These are phyloP conservation scores for Gossypium longicalyx DNA, from an alignment of 345 rosid genomes.

Conservation along the genomic window DNA sequence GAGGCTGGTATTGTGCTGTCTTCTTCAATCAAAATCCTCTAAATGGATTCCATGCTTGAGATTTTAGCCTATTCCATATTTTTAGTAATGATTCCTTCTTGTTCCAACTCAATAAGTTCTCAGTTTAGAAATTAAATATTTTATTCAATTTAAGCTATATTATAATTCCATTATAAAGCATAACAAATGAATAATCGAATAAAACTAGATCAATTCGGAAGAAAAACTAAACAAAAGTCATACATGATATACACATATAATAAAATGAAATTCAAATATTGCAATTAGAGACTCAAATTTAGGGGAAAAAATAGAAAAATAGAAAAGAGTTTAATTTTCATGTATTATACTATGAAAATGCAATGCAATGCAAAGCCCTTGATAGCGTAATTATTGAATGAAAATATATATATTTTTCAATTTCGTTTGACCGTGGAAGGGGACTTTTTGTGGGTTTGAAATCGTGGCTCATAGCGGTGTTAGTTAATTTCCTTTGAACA, in stretches of 20 bases:
- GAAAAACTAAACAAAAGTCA: too few relatives aligned
- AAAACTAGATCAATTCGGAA: too few relatives aligned
- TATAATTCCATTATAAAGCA: too few relatives aligned
- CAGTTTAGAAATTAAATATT: too few relatives aligned
- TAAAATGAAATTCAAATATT: too few relatives aligned
- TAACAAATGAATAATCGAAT: too few relatives aligned
- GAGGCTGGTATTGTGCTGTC: not conserved
- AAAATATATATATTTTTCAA: not conserved
- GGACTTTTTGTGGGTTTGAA: not conserved
- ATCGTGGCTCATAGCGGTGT: not conserved
- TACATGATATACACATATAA: too few relatives aligned
- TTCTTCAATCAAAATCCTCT: not conserved
- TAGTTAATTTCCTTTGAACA: not conserved
- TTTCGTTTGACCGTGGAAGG: not conserved
- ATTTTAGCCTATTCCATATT: not conserved
- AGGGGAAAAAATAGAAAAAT: fast-evolving
- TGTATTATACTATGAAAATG: not conserved
- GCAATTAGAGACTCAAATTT: not conserved
- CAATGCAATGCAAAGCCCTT: not conserved
- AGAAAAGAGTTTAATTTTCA: not conserved
- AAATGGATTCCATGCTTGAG: not conserved
- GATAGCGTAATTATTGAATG: not conserved
- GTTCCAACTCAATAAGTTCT: not conserved
- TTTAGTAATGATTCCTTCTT: not conserved
- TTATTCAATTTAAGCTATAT: too few relatives aligned